These are phyloP conservation scores for Funneliformis geosporum DNA, from an alignment of 192 early-diverging fungal genomes.

Conservation along the genomic window DNA sequence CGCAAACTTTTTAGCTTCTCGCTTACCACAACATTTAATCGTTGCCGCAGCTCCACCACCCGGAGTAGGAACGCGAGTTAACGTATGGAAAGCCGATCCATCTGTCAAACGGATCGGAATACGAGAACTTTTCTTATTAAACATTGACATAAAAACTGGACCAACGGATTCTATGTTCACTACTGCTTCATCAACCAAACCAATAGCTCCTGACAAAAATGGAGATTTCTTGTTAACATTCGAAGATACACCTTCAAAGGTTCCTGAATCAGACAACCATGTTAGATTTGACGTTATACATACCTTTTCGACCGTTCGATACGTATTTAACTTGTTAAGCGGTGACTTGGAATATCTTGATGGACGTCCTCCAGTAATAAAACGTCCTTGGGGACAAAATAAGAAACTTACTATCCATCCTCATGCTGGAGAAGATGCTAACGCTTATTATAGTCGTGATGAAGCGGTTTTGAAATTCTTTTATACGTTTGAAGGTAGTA, in stretches of 20 bases:
- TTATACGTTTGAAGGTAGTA: not conserved
- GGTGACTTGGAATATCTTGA: conserved; percentile 22
- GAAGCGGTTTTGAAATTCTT: not conserved
- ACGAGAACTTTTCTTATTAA: not conserved
- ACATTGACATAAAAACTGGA: not conserved
- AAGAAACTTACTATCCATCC: not conserved
- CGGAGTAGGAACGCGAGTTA: not conserved
- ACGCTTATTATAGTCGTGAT: conserved; percentile 14
- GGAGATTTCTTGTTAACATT: conserved; percentile 15
- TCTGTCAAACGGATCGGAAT: conserved; percentile 1
- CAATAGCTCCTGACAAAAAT: not conserved
- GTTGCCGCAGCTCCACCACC: not conserved
- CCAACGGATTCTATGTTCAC: not conserved
- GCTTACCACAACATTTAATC: not conserved
- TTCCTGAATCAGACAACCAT: not conserved
- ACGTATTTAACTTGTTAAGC: not conserved
- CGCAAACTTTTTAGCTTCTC: conserved; percentile 15
- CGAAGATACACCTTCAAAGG: not conserved
- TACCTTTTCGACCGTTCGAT: not conserved
- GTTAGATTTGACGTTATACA: conserved; percentile 3
- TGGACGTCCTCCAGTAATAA: not conserved
- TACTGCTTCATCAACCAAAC: not conserved
- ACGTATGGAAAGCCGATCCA: conserved; percentile 7
- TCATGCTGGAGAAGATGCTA: not conserved
- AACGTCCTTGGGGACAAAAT: not conserved